These are phyloP conservation scores for Aspergillus wentii DNA, from an alignment of 495 filamentous ascomycete genomes.

Conservation along the genomic window DNA sequence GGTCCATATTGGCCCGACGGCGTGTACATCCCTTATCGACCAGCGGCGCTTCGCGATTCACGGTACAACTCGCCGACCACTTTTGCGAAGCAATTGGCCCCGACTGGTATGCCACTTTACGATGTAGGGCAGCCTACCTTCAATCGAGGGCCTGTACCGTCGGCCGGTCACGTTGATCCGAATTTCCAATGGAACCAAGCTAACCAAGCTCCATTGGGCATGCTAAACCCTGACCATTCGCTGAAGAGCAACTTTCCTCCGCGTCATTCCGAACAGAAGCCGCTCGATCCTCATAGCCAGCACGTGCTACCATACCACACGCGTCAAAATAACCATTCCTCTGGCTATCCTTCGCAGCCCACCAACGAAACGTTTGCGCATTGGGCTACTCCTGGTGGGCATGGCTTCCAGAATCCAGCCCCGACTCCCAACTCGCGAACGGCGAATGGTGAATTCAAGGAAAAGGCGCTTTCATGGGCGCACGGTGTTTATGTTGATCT, in stretches of 20 bases:
- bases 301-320: slow-evolving; percentile 32
- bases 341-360: slow-evolving; percentile 16
- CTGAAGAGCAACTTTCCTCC: slow-evolving; percentile 38
- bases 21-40: slow-evolving; percentile 68
- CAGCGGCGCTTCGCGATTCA: slow-evolving; percentile 58
- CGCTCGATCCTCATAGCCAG: slow-evolving; percentile 14
- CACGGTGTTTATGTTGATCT: slow-evolving; percentile 86
- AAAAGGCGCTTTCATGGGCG: slow-evolving; percentile 78
- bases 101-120: slow-evolving; percentile 17
- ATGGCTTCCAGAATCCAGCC: slow-evolving; percentile 17
- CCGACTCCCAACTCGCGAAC: slow-evolving; percentile 15
- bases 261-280: slow-evolving; percentile 35
- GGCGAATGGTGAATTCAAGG: slow-evolving; percentile 62
- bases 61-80: slow-evolving; percentile 33
- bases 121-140: slow-evolving; percentile 26
- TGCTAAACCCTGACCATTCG: slow-evolving; percentile 20
- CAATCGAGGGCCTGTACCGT: slow-evolving; percentile 19
- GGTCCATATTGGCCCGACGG: slow-evolving; percentile 79
- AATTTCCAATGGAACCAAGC: slow-evolving; percentile 29
- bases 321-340: slow-evolving; percentile 9
- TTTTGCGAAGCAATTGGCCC: slow-evolving; percentile 15
- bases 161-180: slow-evolving; percentile 18
- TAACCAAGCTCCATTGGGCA: slow-evolving; percentile 20
- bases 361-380: slow-evolving; percentile 10
- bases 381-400: slow-evolving; percentile 22